Conservation (phyloP, 2,329 filamentous ascomycete species). For the Orbilia oligospora region DNA sequence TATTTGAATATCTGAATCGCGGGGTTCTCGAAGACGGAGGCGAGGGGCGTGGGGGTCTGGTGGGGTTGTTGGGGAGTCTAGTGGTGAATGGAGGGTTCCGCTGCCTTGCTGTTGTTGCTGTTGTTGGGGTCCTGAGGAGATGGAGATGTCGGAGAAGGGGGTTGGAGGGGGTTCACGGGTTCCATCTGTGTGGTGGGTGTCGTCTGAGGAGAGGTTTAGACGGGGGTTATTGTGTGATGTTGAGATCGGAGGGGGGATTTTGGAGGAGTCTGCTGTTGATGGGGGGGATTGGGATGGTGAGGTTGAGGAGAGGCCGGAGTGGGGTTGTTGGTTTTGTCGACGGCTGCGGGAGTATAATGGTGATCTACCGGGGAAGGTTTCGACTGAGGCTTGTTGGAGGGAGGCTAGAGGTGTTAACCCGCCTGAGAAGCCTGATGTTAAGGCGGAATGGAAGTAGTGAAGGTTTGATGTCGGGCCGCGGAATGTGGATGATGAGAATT, state of each 20-base stretch:
- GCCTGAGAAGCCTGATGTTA: slow-evolving; percentile 79
- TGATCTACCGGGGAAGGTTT: slow-evolving; percentile 51
- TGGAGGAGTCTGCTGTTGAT: slow-evolving; percentile 62
- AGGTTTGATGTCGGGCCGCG: slow-evolving; percentile 74
- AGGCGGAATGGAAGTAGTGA: slow-evolving; percentile 85
- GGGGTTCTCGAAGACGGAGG: slow-evolving; percentile 77
- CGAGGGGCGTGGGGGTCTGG: slow-evolving; percentile 66
- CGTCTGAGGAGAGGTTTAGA: slow-evolving; percentile 50
- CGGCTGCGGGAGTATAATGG: slow-evolving; percentile 38
- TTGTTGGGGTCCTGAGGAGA: slow-evolving; percentile 32
- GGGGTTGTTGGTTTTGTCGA: slow-evolving; percentile 45
- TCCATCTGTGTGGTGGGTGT: slow-evolving; percentile 59
- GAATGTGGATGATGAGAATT: slow-evolving; percentile 60
- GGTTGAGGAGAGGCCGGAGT: slow-evolving; percentile 58
- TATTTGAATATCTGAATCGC: slow-evolving; percentile 89
- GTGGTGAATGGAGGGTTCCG: slow-evolving; percentile 40
- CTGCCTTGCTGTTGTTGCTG: slow-evolving; percentile 23
- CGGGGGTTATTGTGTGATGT: slow-evolving; percentile 46
- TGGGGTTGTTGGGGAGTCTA: slow-evolving; percentile 49
- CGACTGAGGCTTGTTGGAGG: slow-evolving; percentile 65
- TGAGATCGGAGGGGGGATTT: slow-evolving; percentile 55
- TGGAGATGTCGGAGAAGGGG: slow-evolving; percentile 58
- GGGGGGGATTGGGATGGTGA: slow-evolving; percentile 63
- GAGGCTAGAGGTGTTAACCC: slow-evolving; percentile 84
- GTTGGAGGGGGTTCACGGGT: slow-evolving; percentile 56